Evolutionary conservation across 2,329 filamentous ascomycete genomes (phyloP).

Genomic region (Gremmenia infestans): DNA sequence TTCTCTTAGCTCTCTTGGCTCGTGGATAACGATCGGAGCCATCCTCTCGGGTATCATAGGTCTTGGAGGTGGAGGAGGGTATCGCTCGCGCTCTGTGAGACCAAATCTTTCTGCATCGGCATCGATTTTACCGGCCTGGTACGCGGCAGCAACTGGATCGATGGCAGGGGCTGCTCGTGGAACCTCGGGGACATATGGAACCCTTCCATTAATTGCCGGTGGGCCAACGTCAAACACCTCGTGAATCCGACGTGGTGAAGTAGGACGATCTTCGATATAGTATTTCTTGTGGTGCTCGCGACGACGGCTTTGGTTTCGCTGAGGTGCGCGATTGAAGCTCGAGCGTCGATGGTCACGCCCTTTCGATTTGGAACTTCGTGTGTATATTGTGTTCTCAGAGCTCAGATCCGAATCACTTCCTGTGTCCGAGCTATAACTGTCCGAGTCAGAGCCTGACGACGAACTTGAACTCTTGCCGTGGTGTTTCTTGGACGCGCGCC

Average conservation of each 20-base stretch:
- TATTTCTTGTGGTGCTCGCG: conserved; percentile 17
- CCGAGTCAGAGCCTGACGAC: conserved; percentile 8
- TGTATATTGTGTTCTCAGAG: conserved; percentile 12
- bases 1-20: neutral
- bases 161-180: conserved; percentile 11
- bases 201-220: neutral
- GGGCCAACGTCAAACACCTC: neutral
- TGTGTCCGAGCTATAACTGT: conserved; percentile 5
- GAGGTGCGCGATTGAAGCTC: conserved; percentile 7
- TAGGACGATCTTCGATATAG: conserved; percentile 9
- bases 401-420: conserved; percentile 8
- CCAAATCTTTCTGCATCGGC: conserved; percentile 22
- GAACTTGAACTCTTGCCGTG: conserved; percentile 9
- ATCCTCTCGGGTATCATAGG: conserved; percentile 5
- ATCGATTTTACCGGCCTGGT: conserved; percentile 25
- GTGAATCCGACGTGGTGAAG: conserved; percentile 11
- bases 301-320: conserved; percentile 18
- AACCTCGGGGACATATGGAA: conserved; percentile 18
- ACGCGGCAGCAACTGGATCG: conserved; percentile 21
- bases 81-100: conserved; percentile 8
- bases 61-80: conserved; percentile 7
- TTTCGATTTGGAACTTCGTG: conserved; percentile 11
- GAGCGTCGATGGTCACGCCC: conserved; percentile 1
- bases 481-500: neutral
- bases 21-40: neutral